Conservation (phyloP, 192 early-diverging fungal genomes). For the Gonapodya prolifera region DNA sequence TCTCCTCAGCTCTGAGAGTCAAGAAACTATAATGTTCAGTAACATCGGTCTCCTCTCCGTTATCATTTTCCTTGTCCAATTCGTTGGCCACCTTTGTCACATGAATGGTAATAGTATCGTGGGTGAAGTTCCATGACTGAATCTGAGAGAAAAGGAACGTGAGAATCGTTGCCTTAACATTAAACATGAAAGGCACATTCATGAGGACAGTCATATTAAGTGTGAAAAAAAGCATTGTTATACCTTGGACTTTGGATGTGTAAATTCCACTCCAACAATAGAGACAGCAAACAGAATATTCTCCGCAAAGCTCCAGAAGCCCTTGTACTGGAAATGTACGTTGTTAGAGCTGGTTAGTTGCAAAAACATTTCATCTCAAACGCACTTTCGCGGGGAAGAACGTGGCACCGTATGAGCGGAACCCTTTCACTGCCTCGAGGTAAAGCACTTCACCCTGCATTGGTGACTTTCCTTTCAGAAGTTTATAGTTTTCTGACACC, state of each 20-base stretch:
- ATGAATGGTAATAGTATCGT: not conserved
- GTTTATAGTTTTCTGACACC: constrained; percentile 28
- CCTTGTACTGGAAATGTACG: constrained; percentile 18
- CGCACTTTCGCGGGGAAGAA: constrained; percentile 29
- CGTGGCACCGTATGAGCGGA: constrained; percentile 28
- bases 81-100: not conserved
- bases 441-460: constrained; percentile 24
- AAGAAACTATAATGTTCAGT: not conserved
- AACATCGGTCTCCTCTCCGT: not conserved
- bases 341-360: not conserved
- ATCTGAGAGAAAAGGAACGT: not conserved
- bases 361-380: not conserved
- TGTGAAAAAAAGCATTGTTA: no score
- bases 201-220: no score
- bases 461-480: constrained; percentile 16
- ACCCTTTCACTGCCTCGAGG: constrained; percentile 22
- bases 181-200: no score
- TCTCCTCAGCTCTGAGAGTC: not conserved
- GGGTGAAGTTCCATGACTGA: not conserved
- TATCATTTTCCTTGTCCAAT: not conserved
- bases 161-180: not conserved
- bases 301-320: constrained; percentile 28
- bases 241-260: constrained; percentile 24
- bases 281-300: constrained; percentile 29
- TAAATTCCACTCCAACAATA: constrained; percentile 25